phyloP scores from a whole-genome alignment of 192 early-diverging fungal species.

The Chytriomyces confervae region DNA sequence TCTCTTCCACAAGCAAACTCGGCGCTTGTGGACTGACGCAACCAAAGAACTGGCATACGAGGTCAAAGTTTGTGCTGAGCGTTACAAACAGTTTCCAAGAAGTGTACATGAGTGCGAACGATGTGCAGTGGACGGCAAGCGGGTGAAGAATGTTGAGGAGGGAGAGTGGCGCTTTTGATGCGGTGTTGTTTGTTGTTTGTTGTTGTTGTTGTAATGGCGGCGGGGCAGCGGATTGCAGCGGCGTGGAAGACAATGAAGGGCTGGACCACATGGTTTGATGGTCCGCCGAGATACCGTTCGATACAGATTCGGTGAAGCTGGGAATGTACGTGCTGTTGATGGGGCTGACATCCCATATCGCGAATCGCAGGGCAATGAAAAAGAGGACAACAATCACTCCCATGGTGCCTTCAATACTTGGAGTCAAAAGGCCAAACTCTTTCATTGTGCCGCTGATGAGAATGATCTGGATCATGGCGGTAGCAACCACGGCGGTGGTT shows the following conservation, averaged over 20 bases:
- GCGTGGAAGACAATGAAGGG: too few species aligned
- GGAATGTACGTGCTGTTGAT: constrained; percentile 19
- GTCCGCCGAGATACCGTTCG: too few species aligned
- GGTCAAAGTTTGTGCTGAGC: constrained; percentile 41
- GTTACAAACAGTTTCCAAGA: constrained; percentile 33
- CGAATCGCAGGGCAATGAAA: constrained; percentile 48
- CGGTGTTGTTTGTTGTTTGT: background rate
- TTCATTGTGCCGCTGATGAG: constrained; percentile 42
- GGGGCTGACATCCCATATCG: constrained; percentile 45
- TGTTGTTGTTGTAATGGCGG: too few species aligned
- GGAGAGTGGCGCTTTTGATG: background rate
- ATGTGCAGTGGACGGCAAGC: constrained; percentile 48
- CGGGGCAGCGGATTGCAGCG: too few species aligned
- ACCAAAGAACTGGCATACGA: constrained; percentile 40
- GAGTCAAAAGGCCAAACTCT: constrained; percentile 45
- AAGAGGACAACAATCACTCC: constrained; percentile 36
- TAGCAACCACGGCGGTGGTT: constrained; percentile 39
- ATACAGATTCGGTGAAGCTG: too few species aligned
- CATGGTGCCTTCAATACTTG: constrained; percentile 33
- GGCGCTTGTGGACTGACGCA: constrained; percentile 39
- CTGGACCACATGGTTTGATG: too few species aligned
- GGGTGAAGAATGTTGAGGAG: constrained; percentile 21
- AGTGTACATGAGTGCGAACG: constrained; percentile 37
- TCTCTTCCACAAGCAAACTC: constrained; percentile 36
- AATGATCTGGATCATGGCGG: constrained; percentile 45